These are phyloP conservation scores for Setaria viridis DNA, from an alignment of 202 grass and related monocot species.

Conservation along the genomic window DNA sequence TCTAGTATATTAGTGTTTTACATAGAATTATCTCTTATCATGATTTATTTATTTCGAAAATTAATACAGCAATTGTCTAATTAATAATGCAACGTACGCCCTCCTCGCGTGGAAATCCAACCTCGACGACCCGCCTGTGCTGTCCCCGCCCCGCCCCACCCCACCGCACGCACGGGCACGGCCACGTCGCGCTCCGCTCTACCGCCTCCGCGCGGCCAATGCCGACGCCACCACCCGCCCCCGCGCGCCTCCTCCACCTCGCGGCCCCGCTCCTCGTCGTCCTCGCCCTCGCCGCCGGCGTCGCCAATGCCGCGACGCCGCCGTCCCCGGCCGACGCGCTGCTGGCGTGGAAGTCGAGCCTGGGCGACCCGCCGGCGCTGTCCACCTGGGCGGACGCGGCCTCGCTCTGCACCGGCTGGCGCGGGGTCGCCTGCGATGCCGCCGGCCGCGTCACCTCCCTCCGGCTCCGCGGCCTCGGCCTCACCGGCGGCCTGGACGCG, in stretches of 20 bases:
- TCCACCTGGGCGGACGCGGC: constrained; percentile 50
- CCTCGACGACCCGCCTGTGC: constrained; percentile 26
- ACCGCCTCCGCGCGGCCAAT: constrained; percentile 3
- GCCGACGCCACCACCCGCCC: constrained; percentile 12
- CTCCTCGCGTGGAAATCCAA: constrained; percentile 73
- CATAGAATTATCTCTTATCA: no score
- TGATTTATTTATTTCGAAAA: no score
- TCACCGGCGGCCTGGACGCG: constrained; percentile 47
- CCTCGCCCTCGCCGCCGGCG: background rate
- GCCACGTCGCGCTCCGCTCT: background rate
- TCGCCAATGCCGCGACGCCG: constrained; percentile 31
- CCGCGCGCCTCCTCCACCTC: background rate
- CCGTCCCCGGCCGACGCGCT: constrained; percentile 47
- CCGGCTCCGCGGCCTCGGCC: constrained; percentile 21
- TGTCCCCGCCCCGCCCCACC: no score
- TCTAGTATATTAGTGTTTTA: no score
- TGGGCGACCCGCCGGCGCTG: constrained; percentile 41
- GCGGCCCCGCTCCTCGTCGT: background rate
- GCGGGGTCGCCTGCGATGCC: constrained; percentile 50
- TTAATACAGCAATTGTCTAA: no score
- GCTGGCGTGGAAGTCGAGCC: constrained; percentile 68
- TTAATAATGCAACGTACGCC: background rate
- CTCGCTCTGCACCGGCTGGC: constrained; percentile 48
- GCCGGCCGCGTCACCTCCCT: constrained; percentile 43
- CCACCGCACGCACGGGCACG: background rate